Evolutionary conservation across 768 basidiomycete species (phyloP).

Genomic region (Gymnopilus junonius): DNA sequence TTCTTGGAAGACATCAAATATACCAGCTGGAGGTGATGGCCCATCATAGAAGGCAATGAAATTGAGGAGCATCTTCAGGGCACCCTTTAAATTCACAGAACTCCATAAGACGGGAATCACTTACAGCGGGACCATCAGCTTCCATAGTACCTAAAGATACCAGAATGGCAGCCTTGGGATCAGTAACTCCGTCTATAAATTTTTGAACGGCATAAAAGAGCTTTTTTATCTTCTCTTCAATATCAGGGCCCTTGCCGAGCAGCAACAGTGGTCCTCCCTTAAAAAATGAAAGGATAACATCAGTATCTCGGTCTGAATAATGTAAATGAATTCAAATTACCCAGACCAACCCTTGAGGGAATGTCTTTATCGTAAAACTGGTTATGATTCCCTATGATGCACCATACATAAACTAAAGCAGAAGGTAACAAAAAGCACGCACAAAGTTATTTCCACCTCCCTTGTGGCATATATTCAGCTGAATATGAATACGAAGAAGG

Average conservation of each 20-base stretch:
- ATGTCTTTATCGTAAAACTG: constrained; percentile 46
- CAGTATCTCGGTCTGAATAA: not conserved
- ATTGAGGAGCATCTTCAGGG: constrained; percentile 18
- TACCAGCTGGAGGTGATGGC: constrained; percentile 45
- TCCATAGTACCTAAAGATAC: constrained; percentile 7
- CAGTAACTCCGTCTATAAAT: constrained; percentile 8
- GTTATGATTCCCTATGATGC: constrained; percentile 47
- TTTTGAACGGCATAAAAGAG: constrained; percentile 3
- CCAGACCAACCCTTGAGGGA: constrained; percentile 40
- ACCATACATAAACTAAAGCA: not conserved
- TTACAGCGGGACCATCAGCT: not conserved
- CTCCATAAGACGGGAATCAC: not conserved
- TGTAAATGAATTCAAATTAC: constrained; percentile 4
- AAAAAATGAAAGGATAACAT: not conserved
- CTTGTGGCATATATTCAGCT: constrained; percentile 29
- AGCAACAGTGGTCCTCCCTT: constrained; percentile 10
- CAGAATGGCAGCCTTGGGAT: constrained; percentile 25
- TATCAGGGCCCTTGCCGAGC: not conserved
- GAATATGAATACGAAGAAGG: not conserved
- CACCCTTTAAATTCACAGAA: not conserved
- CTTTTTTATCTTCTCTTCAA: not conserved
- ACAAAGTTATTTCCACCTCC: constrained; percentile 66
- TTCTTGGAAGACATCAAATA: constrained; percentile 50
- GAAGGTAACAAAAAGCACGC: not conserved
- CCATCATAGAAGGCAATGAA: constrained; percentile 56